Evolutionary conservation across 805 yeast genomes (phyloP).

Genomic region (Blastobotrys chiropterorum): DNA sequence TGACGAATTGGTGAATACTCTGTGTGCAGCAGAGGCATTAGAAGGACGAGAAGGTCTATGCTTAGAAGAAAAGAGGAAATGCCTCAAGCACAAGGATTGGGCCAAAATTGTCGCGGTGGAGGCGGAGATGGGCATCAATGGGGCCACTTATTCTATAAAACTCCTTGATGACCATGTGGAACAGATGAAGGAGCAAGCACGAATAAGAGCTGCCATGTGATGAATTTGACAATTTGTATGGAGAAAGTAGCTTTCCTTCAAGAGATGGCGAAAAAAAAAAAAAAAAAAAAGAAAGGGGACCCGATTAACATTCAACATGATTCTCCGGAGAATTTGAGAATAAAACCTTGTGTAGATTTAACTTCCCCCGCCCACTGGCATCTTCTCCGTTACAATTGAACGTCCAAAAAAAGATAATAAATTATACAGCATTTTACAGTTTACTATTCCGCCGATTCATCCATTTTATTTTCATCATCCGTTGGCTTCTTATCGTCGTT

Average conservation of each 20-base stretch:
- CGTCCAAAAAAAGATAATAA: not conserved
- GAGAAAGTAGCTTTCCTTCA: too few species aligned
- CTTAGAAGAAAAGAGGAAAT: slow-evolving; percentile 18
- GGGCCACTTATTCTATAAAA: not conserved
- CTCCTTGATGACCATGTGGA: not conserved
- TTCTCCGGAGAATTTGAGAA: too few species aligned
- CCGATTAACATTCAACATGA: too few species aligned
- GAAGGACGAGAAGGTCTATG: slow-evolving; percentile 13
- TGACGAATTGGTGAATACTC: slow-evolving; percentile 5
- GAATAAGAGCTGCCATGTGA: too few species aligned
- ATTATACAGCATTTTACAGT: not conserved
- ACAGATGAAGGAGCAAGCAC: not conserved
- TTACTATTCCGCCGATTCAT: not conserved
- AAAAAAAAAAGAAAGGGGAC: too few species aligned
- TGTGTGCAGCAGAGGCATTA: slow-evolving; percentile 1
- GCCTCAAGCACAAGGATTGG: slow-evolving; percentile 21
- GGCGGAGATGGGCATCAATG: not conserved
- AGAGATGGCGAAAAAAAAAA: too few species aligned
- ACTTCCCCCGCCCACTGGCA: too few species aligned
- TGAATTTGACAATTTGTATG: too few species aligned
- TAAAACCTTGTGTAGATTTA: too few species aligned
- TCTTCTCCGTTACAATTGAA: too few species aligned
- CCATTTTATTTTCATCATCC: not conserved
- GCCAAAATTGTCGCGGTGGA: slow-evolving; percentile 7
- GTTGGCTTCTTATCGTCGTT: not conserved